Conservation (phyloP, 768 basidiomycete genomes). For the Naganishia friedmannii region DNA sequence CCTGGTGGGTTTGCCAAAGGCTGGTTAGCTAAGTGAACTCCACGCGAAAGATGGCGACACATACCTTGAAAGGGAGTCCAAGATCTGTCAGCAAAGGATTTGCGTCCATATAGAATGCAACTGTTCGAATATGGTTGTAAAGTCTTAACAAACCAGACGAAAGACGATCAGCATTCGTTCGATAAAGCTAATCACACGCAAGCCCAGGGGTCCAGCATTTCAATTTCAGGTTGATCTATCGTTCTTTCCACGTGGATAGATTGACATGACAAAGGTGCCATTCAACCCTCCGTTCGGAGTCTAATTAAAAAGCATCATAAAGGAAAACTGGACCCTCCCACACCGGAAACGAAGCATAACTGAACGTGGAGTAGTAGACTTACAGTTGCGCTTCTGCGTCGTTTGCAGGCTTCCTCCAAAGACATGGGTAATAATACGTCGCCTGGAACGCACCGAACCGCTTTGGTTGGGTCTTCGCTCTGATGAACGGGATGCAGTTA, state of each 20-base stretch:
- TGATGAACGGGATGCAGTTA: not conserved
- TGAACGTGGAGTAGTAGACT: slow-evolving; percentile 31
- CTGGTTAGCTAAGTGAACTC: not conserved
- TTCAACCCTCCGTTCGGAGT: slow-evolving; percentile 32
- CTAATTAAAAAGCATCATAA: slow-evolving; percentile 45
- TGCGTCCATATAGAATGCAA: slow-evolving; percentile 52
- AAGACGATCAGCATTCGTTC: slow-evolving; percentile 2
- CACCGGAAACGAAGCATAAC: not conserved
- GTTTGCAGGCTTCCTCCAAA: slow-evolving; percentile 41
- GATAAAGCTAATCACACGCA: not conserved
- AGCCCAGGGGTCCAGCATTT: not conserved
- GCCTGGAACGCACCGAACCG: slow-evolving; percentile 49
- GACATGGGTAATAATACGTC: slow-evolving; percentile 40
- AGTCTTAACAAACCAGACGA: slow-evolving; percentile 34
- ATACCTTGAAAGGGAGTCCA: slow-evolving; percentile 50
- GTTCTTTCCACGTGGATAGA: slow-evolving; percentile 22
- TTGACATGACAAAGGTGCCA: slow-evolving; percentile 13
- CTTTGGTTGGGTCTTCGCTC: slow-evolving; percentile 31
- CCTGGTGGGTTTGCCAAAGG: slow-evolving; percentile 37
- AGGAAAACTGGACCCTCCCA: slow-evolving; percentile 18
- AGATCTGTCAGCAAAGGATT: slow-evolving; percentile 49
- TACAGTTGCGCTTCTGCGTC: slow-evolving; percentile 49
- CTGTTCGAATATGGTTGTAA: slow-evolving; percentile 50
- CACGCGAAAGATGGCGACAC: slow-evolving; percentile 14
- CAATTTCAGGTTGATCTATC: not conserved